A percentile compares a stretch with the other conserved stretches of the same genome.
Evolutionary conservation across 495 filamentous ascomycete species (phyloP).

Genomic region (Penicillium bialowiezense): DNA sequence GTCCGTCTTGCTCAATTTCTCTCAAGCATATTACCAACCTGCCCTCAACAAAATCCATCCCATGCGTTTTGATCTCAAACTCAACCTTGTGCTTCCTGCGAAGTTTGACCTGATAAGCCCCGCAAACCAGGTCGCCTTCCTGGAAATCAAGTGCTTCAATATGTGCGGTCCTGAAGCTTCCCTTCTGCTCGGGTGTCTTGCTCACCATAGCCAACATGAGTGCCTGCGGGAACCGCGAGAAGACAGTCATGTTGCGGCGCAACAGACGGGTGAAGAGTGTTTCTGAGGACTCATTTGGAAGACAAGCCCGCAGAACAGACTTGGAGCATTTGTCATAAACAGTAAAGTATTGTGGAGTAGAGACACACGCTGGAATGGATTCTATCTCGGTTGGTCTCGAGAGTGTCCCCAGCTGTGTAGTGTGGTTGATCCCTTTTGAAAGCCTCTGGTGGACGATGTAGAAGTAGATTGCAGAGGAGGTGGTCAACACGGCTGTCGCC

Average conservation of each 20-base stretch:
- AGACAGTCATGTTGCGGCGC: conserved; percentile 35
- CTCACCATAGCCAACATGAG: conserved; percentile 20
- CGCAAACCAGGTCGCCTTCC: conserved; percentile 34
- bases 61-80: conserved; percentile 26
- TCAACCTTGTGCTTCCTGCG: conserved; percentile 27
- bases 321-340: conserved; percentile 26
- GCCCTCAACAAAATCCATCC: conserved; percentile 21
- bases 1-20: conserved; percentile 6
- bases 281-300: conserved; percentile 15
- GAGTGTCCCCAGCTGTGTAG: conserved; percentile 16
- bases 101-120: conserved; percentile 28
- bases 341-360: conserved; percentile 18
- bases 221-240: conserved; percentile 31
- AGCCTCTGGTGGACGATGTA: conserved; percentile 25
- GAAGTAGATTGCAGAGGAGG: conserved; percentile 20
- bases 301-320: conserved; percentile 15
- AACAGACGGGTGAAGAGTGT: conserved; percentile 27
- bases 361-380: conserved; percentile 21
- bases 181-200: conserved; percentile 8
- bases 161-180: conserved; percentile 25
- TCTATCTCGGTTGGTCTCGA: conserved; percentile 13
- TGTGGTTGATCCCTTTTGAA: conserved; percentile 21
- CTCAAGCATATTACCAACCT: conserved; percentile 25
- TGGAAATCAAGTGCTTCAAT: conserved; percentile 28
- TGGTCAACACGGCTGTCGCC: conserved; percentile 18